Conservation (phyloP, 495 filamentous ascomycete genomes). For the Penicillium paradoxum region DNA sequence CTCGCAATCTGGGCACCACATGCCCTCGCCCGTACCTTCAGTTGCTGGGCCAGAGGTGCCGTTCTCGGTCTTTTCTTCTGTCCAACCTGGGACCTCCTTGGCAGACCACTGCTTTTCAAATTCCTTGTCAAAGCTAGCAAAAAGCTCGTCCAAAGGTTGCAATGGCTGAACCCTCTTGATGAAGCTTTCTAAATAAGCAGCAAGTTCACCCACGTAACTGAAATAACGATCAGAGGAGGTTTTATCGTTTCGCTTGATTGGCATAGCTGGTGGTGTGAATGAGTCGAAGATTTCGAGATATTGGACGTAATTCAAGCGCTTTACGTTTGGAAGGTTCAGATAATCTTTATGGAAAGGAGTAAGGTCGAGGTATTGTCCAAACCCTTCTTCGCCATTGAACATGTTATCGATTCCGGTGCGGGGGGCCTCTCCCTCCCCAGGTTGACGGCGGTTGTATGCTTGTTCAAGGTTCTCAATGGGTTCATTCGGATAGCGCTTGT, state of each 20-base stretch:
- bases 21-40: constrained; percentile 61
- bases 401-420: constrained; percentile 73
- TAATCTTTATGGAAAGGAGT: constrained; percentile 79
- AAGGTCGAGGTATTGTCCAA: constrained; percentile 85
- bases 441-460: constrained; percentile 73
- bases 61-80: constrained; percentile 47
- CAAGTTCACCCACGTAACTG: constrained; percentile 73
- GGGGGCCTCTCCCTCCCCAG: constrained; percentile 58
- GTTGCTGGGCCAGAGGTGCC: constrained; percentile 43
- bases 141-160: constrained; percentile 74
- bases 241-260: constrained; percentile 74
- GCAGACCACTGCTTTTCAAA: constrained; percentile 80
- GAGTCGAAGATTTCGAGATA: constrained; percentile 86
- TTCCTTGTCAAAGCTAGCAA: constrained; percentile 67
- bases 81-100: constrained; percentile 77
- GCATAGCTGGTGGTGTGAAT: constrained; percentile 66
- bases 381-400: constrained; percentile 94
- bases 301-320: constrained; percentile 81
- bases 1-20: constrained; percentile 85
- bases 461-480: constrained; percentile 91
- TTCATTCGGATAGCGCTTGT: constrained; percentile 87
- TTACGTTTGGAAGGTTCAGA: constrained; percentile 79
- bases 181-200: constrained; percentile 80
- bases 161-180: constrained; percentile 74
- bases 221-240: constrained; percentile 81